These are phyloP conservation scores for Leishmania amazonensis DNA, from an alignment of 208 protist species.

Conservation along the genomic window DNA sequence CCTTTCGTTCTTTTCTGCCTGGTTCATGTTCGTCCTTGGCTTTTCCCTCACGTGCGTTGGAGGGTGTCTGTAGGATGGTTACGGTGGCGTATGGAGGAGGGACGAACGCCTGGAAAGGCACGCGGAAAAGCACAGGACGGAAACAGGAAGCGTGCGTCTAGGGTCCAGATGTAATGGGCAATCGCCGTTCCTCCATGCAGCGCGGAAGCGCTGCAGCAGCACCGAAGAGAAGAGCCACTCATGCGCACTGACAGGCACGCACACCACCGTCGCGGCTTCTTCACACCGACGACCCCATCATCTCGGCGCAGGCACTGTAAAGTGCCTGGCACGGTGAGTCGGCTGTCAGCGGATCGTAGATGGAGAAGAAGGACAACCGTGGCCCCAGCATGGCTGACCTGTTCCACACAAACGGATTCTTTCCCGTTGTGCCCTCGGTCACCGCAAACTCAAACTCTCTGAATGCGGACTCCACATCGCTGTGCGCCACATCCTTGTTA, in stretches of 20 bases:
- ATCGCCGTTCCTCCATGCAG: neutral
- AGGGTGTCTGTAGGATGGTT: neutral
- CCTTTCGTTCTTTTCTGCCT: neutral
- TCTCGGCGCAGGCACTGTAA: slow-evolving; percentile 16
- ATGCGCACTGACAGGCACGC: neutral
- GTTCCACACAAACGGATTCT: slow-evolving; percentile 43
- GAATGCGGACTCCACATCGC: slow-evolving; percentile 17
- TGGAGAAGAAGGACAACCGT: slow-evolving; percentile 33
- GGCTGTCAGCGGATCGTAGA: slow-evolving; percentile 7
- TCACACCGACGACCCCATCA: slow-evolving; percentile 1
- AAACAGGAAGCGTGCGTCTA: neutral
- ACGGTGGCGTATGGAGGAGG: neutral
- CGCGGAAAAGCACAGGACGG: neutral
- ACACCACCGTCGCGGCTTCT: neutral
- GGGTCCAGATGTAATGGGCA: too few species aligned
- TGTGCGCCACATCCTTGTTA: slow-evolving; percentile 8
- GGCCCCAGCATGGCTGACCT: slow-evolving; percentile 42
- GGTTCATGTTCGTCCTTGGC: neutral
- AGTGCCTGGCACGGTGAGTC: slow-evolving; percentile 19
- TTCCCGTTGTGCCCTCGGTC: slow-evolving; percentile 25
- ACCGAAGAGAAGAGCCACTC: neutral
- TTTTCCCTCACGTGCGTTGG: neutral
- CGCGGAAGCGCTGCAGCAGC: neutral
- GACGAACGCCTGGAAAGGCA: neutral
- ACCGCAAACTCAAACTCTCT: slow-evolving; percentile 27